Evolutionary conservation across 1,284 basidiomycete species (phyloP).

Genomic region (Cerrena zonata): DNA sequence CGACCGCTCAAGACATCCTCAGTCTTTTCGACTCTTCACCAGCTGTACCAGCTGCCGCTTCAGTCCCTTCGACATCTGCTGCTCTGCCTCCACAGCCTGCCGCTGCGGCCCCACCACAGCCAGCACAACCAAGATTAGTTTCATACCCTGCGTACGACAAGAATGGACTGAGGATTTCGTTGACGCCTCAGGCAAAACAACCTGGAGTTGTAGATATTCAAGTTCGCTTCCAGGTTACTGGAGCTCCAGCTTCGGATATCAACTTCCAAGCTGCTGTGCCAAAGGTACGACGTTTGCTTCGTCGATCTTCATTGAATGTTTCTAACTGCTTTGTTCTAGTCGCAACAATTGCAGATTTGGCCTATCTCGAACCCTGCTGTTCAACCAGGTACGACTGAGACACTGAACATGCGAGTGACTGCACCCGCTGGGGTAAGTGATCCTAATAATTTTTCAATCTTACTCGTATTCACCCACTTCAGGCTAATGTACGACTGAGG

Average conservation of each 20-base stretch:
- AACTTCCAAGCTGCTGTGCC: slow-evolving; percentile 98
- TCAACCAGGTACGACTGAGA: slow-evolving; percentile 75
- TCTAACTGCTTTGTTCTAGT: slow-evolving; percentile 42
- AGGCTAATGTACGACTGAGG: slow-evolving; percentile 82
- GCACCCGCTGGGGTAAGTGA: slow-evolving; percentile 79
- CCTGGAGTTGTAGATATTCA: slow-evolving; percentile 87
- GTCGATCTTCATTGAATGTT: slow-evolving; percentile 3
- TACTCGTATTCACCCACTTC: slow-evolving; percentile 8
- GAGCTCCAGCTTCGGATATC: slow-evolving; percentile 53
- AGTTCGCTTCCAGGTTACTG: slow-evolving; percentile 77
- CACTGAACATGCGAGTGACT: slow-evolving; percentile 90
- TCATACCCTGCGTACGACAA: slow-evolving; percentile 88
- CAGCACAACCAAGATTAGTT: slow-evolving; percentile 50
- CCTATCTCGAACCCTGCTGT: slow-evolving; percentile 89
- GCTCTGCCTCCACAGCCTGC: slow-evolving; percentile 15
- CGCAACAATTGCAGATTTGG: slow-evolving; percentile 96
- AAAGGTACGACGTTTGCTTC: slow-evolving; percentile 55
- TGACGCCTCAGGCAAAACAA: slow-evolving; percentile 78
- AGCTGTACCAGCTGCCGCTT: slow-evolving; percentile 14
- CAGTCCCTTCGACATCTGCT: slow-evolving; percentile 13
- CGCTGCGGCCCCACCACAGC: slow-evolving; percentile 24
- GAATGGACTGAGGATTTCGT: slow-evolving; percentile 82
- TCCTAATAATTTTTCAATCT: background rate
- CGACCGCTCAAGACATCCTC: slow-evolving; percentile 84
- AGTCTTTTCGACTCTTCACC: slow-evolving; percentile 68